A percentile compares a stretch with the other conserved stretches of the same genome.
phyloP scores from a whole-genome alignment of 1,284 basidiomycete genomes.

The Flammula alnicola region DNA sequence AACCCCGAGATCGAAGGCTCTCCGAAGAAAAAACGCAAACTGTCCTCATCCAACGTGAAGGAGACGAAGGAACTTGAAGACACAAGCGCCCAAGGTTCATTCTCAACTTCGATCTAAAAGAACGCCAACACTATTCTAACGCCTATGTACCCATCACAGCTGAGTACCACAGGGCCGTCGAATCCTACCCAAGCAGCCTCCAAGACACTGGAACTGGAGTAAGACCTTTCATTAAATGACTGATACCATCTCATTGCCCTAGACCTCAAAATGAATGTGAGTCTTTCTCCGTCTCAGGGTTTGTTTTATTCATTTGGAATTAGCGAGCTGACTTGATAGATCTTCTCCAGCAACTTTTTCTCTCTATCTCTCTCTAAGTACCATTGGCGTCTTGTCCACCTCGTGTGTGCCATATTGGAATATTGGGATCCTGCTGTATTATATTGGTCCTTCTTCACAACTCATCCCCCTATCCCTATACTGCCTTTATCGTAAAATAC shows the following conservation, averaged over 20 bases:
- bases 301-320: background rate
- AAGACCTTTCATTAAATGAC: slow-evolving; percentile 41
- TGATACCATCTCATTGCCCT: slow-evolving; percentile 16
- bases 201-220: slow-evolving; percentile 40
- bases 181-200: slow-evolving; percentile 32
- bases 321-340: slow-evolving; percentile 10
- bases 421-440: no score
- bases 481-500: no score
- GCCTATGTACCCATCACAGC: slow-evolving; percentile 17
- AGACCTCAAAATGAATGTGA: slow-evolving; percentile 16
- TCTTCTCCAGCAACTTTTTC: background rate
- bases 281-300: slow-evolving; percentile 1
- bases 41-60: slow-evolving; percentile 7
- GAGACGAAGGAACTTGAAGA: background rate
- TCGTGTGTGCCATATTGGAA: no score
- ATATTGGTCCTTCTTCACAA: no score
- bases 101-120: background rate
- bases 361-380: background rate
- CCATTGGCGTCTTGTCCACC: background rate
- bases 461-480: no score
- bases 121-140: no score
- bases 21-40: slow-evolving; percentile 25
- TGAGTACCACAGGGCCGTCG: slow-evolving; percentile 36
- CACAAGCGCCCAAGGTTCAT: slow-evolving; percentile 19
- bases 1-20: slow-evolving; percentile 19